These are phyloP conservation scores for Lepidium campestre DNA, from an alignment of 441 rosid genomes.

Conservation along the genomic window DNA sequence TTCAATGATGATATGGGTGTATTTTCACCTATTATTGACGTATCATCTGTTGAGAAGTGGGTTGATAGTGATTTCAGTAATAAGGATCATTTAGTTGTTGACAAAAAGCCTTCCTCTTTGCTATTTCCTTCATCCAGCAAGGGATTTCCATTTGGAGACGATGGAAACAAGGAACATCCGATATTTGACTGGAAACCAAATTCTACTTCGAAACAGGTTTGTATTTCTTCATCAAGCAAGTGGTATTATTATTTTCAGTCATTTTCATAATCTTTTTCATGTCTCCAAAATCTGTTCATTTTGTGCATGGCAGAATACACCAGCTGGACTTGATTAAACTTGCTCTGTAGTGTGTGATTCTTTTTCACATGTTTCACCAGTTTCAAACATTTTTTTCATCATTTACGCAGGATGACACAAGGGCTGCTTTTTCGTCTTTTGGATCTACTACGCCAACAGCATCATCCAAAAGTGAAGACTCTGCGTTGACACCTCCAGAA, in stretches of 20 bases:
- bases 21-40: conserved; percentile 84
- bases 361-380: not conserved
- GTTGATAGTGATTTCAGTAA: conserved; percentile 49
- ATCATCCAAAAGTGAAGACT: conserved; percentile 65
- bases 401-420: conserved; percentile 54
- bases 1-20: conserved; percentile 92
- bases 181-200: conserved; percentile 73
- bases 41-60: conserved; percentile 86
- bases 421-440: conserved; percentile 37
- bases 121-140: conserved; percentile 59
- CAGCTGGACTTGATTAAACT: not conserved
- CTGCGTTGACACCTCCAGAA: conserved; percentile 90
- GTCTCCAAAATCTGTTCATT: not conserved
- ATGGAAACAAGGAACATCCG: conserved; percentile 55
- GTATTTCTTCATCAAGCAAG: conserved; percentile 7
- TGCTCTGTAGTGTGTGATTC: not conserved
- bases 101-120: conserved; percentile 64
- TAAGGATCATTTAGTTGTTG: conserved; percentile 45
- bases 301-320: not conserved
- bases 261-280: not conserved
- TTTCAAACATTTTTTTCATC: not conserved
- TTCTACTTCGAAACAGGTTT: conserved; percentile 71
- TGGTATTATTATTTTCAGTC: not conserved
- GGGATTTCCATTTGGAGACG: conserved; percentile 66
- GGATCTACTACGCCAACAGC: conserved; percentile 45